Base-by-base conservation (phyloP, 768 basidiomycete genomes). In the Lyophyllum atratum region DNA sequence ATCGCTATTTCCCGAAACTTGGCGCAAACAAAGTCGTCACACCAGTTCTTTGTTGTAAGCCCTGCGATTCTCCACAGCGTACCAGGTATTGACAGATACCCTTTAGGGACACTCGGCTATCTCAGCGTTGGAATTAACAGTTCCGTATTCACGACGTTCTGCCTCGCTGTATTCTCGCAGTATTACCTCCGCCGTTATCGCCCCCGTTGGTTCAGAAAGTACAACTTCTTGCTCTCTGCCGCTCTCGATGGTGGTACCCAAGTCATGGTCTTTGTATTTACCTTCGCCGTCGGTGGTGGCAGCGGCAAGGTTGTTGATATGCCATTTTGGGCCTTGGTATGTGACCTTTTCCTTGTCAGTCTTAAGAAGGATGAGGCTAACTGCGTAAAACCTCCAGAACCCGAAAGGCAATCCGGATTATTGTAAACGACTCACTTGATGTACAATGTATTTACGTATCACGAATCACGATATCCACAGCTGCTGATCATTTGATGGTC, bases 121-220 rank as follows among this genome's bases (percentile, higher is more conserved):
- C 72, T 84, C 56, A 76, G 76, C 56, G 82, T 82, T 54, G 84
- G 84, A 17, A 82, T 85, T 65, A 85, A 85, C 75, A 79, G 77
- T 26, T 81, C 77, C 8, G 73, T 82, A 17, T 79, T 81, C 60
- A 73, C 71, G 12, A 74, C 78, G 2, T 80, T 81, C 72, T 67
- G 62, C 21, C 60, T 80, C 42, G 79, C 78, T 48, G 63, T 79
- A 15, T 76, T 80, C 61, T 80, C 79, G 11, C 80, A 79, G 60
- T 80, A 73, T 67, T 82, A 76, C 51, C 68, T 79, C 4, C 70
- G 80, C 39, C 66, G 64, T 39, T 75, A 77, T 53, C 73, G 75
- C 39, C 75, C 79, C 6, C 59, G 72, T 10, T 81, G 76, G 73
- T 82, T 76, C 73, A 70, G 74, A 61, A 80, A 80, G 64, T 80